These are phyloP conservation scores for Fraxinus ornus DNA, from an alignment of 305 asterid species.

Conservation along the genomic window DNA sequence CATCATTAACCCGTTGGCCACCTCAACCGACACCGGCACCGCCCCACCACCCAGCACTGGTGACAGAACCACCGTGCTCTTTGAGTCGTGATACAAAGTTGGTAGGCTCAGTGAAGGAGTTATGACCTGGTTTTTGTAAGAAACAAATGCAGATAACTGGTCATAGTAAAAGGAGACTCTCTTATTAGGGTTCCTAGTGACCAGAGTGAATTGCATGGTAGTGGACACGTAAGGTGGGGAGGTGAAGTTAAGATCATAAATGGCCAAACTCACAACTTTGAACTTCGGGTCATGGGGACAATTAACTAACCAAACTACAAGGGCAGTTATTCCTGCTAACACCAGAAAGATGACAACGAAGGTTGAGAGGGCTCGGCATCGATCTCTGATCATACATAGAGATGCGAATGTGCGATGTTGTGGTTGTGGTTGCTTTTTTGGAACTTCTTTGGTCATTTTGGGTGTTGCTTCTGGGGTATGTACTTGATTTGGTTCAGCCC, in stretches of 20 bases:
- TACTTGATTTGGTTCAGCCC: constrained; percentile 17
- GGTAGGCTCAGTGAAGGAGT: constrained; percentile 47
- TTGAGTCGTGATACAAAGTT: constrained; percentile 46
- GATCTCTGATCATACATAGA: not conserved
- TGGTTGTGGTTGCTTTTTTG: constrained; percentile 23
- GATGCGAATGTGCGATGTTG: not conserved
- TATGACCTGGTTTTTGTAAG: constrained; percentile 50
- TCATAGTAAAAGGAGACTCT: constrained; percentile 48
- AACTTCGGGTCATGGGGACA: constrained; percentile 58
- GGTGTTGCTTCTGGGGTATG: not conserved
- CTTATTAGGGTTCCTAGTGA: constrained; percentile 51
- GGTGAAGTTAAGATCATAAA: constrained; percentile 45
- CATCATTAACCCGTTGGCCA: constrained; percentile 36
- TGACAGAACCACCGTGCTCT: constrained; percentile 62
- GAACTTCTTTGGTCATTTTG: constrained; percentile 23
- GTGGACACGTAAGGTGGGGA: constrained; percentile 48
- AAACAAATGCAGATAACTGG: constrained; percentile 47
- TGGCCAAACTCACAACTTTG: constrained; percentile 52
- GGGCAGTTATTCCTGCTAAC: constrained; percentile 41
- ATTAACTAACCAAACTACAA: constrained; percentile 49
- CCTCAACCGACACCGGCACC: constrained; percentile 50
- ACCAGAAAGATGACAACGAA: constrained; percentile 30
- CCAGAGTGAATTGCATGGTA: constrained; percentile 57
- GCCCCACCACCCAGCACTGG: constrained; percentile 52
- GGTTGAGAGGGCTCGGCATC: constrained; percentile 25